Evolutionary conservation across 208 protist genomes (phyloP).

Genomic region (Leishmania turanica): DNA sequence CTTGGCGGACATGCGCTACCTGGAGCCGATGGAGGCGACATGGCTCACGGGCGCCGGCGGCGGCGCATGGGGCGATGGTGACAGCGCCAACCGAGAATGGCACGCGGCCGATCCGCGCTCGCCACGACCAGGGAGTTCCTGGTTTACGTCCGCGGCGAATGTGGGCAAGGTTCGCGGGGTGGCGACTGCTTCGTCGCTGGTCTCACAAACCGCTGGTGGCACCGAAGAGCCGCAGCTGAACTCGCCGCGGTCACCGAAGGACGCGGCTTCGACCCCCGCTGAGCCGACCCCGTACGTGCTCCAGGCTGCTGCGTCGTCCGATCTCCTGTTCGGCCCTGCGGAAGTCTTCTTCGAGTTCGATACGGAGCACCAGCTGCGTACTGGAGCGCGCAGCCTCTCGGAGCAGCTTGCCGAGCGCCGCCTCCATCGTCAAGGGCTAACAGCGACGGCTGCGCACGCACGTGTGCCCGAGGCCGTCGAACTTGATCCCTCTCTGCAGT

Average conservation of each 20-base stretch:
- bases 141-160: neutral
- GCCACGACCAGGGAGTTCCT: neutral
- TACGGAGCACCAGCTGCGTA: constrained; percentile 22
- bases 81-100: too few relatives aligned
- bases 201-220: neutral
- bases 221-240: neutral
- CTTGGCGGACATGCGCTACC: constrained; percentile 34
- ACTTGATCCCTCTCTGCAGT: constrained; percentile 46
- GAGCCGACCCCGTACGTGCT: constrained; percentile 25
- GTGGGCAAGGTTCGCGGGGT: neutral
- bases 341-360: constrained; percentile 50
- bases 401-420: constrained; percentile 14
- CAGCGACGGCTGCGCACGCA: neutral
- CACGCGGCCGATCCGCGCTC: neutral
- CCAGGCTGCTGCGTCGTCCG: constrained; percentile 36
- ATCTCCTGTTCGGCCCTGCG: constrained; percentile 53
- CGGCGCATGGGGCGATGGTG: neutral
- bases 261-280: neutral
- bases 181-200: neutral
- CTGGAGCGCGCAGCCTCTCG: neutral
- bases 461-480: constrained; percentile 17
- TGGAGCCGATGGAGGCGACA: constrained; percentile 8
- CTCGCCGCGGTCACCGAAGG: neutral
- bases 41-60: neutral
- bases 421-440: neutral